These are phyloP conservation scores for Naganishia cerealis DNA, from an alignment of 1,284 basidiomycete species.

Conservation along the genomic window DNA sequence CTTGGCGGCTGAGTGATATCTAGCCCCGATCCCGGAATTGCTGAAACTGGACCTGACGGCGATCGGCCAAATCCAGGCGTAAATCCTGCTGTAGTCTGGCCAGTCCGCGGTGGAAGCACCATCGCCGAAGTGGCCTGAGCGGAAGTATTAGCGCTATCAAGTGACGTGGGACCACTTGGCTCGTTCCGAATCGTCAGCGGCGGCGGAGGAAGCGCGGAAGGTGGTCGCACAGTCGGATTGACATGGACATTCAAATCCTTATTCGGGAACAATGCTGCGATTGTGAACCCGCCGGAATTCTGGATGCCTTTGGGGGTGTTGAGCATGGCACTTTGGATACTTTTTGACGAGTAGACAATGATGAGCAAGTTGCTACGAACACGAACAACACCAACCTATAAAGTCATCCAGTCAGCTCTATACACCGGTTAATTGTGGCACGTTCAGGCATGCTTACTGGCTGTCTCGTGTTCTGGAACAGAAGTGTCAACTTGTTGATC, in stretches of 20 bases:
- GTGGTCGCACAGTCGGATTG: conserved; percentile 10
- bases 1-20: neutral
- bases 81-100: neutral
- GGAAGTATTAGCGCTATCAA: neutral
- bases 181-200: neutral
- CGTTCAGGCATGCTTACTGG: conserved; percentile 7
- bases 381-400: conserved; percentile 14
- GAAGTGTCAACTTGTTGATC: conserved; percentile 15
- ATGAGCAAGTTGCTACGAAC: conserved; percentile 17
- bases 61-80: neutral
- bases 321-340: conserved; percentile 1
- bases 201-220: conserved; percentile 2
- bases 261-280: conserved; percentile 20
- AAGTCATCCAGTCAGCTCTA: neutral
- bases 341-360: conserved; percentile 25
- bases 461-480: conserved; percentile 15
- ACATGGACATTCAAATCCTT: conserved; percentile 21
- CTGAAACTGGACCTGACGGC: neutral
- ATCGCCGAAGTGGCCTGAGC: neutral
- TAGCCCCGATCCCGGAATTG: neutral
- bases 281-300: conserved; percentile 11
- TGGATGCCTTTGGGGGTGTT: conserved; percentile 10
- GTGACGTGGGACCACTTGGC: neutral
- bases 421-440: neutral
- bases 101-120: neutral